These are phyloP conservation scores for Cyclostephanos invisitatus DNA, from an alignment of 108 stramenopile genomes.

Conservation along the genomic window DNA sequence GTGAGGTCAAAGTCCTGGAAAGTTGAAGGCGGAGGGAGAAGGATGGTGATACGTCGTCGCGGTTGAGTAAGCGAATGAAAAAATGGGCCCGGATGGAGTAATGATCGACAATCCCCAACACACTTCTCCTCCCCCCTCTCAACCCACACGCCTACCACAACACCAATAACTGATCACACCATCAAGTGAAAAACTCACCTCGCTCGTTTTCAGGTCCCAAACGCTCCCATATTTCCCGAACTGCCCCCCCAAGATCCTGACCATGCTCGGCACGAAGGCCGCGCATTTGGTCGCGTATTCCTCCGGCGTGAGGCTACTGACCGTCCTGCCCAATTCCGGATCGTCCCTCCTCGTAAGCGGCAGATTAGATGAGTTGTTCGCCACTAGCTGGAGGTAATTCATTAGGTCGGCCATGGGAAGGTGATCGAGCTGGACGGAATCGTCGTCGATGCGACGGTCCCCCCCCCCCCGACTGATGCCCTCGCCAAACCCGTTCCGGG, in stretches of 20 bases:
- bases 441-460: constrained; percentile 43
- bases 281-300: constrained; percentile 81
- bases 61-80: neutral
- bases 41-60: neutral
- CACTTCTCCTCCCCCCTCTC: no score
- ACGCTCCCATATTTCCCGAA: constrained; percentile 74
- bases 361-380: constrained; percentile 77
- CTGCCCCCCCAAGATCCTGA: constrained; percentile 75
- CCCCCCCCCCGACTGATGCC: neutral
- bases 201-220: constrained; percentile 82
- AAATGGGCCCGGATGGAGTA: no score
- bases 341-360: constrained; percentile 85
- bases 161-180: neutral
- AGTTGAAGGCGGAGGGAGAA: neutral
- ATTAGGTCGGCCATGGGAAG: constrained; percentile 85
- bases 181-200: constrained; percentile 41
- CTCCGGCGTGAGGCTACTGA: constrained; percentile 64
- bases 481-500: neutral
- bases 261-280: constrained; percentile 83
- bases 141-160: no score
- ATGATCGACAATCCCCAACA: no score
- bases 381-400: constrained; percentile 87
- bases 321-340: constrained; percentile 70
- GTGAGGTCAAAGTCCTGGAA: constrained; percentile 41
- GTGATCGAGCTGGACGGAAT: constrained; percentile 59